phyloP scores from a whole-genome alignment of 805 yeast genomes.

The Barnettozyma pratensis region DNA sequence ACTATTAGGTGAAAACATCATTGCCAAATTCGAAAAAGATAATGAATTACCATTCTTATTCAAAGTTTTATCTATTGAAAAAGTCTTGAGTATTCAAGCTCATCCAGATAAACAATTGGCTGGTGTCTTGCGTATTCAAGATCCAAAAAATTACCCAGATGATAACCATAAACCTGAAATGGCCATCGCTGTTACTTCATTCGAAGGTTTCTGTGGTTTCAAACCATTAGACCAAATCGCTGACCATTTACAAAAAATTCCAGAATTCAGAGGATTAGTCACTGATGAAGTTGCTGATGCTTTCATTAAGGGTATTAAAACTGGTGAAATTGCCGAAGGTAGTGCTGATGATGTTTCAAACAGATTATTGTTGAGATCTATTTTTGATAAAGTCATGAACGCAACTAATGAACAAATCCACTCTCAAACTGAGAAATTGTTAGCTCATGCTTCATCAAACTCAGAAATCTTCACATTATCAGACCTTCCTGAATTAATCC shows the following conservation, averaged over 20 bases:
- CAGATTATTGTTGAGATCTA: slow-evolving; percentile 61
- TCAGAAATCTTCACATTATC: slow-evolving; percentile 51
- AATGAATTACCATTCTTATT: slow-evolving; percentile 86
- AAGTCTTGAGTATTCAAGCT: slow-evolving; percentile 94
- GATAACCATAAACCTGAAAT: slow-evolving; percentile 99
- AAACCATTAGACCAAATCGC: slow-evolving; percentile 81
- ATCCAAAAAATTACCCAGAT: slow-evolving; percentile 95
- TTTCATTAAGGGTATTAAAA: slow-evolving; percentile 45
- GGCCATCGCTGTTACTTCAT: slow-evolving; percentile 95
- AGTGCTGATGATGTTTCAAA: slow-evolving; percentile 51
- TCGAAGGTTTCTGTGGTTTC: slow-evolving; percentile 98
- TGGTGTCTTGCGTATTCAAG: slow-evolving; percentile 64
- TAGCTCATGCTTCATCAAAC: slow-evolving; percentile 52
- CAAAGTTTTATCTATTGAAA: slow-evolving; percentile 88
- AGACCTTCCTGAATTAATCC: slow-evolving; percentile 65
- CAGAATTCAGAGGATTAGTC: slow-evolving; percentile 70
- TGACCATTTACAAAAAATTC: slow-evolving; percentile 59
- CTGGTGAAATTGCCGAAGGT: slow-evolving; percentile 25
- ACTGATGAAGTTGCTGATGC: slow-evolving; percentile 53
- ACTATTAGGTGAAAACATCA: slow-evolving; percentile 54
- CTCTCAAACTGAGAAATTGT: slow-evolving; percentile 57
- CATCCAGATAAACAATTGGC: slow-evolving; percentile 93
- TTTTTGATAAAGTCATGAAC: slow-evolving; percentile 83
- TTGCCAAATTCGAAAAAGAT: slow-evolving; percentile 58
- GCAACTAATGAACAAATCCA: slow-evolving; percentile 57